These are phyloP conservation scores for Aspergillus nidulans DNA, from an alignment of 495 filamentous ascomycete species.

Conservation along the genomic window DNA sequence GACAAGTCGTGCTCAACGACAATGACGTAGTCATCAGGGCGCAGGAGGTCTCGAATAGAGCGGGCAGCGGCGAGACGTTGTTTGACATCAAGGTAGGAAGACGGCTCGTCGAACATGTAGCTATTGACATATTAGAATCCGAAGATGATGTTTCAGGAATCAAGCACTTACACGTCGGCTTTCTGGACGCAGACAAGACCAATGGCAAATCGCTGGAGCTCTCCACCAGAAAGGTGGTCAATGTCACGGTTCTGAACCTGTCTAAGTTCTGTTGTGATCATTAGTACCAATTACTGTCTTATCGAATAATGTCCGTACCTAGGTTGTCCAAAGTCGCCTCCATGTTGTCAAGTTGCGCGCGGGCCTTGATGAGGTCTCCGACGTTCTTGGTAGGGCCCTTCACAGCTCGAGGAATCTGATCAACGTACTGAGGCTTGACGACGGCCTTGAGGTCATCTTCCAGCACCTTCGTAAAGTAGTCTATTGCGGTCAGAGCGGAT, in stretches of 20 bases:
- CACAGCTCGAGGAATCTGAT: conserved; percentile 92
- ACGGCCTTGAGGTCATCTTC: conserved; percentile 96
- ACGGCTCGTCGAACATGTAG: conserved; percentile 99
- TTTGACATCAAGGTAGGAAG: conserved; percentile 97
- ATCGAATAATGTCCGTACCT: conserved; percentile 39
- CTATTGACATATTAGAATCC: conserved; percentile 33
- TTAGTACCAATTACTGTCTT: conserved; percentile 12
- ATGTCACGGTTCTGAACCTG: conserved; percentile 88
- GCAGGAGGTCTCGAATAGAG: conserved; percentile 83
- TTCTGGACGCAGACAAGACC: conserved; percentile 92
- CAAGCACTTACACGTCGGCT: conserved; percentile 73
- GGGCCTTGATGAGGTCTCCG: conserved; percentile 65
- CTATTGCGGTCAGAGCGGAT: conserved; percentile 37
- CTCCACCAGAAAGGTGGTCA: conserved; percentile 85
- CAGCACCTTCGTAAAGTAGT: conserved; percentile 97
- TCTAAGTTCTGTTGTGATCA: conserved; percentile 61
- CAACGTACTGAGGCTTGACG: conserved; percentile 98
- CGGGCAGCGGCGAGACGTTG: conserved; percentile 89
- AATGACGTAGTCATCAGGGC: conserved; percentile 91
- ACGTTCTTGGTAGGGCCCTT: conserved; percentile 73
- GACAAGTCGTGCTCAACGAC: conserved; percentile 99
- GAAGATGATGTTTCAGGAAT: neutral
- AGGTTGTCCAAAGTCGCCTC: conserved; percentile 80
- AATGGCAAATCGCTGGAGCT: conserved; percentile 96
- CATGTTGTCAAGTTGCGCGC: conserved; percentile 72